Base-by-base conservation (phyloP, 257 asterid genomes). In the Ballota nigra region DNA sequence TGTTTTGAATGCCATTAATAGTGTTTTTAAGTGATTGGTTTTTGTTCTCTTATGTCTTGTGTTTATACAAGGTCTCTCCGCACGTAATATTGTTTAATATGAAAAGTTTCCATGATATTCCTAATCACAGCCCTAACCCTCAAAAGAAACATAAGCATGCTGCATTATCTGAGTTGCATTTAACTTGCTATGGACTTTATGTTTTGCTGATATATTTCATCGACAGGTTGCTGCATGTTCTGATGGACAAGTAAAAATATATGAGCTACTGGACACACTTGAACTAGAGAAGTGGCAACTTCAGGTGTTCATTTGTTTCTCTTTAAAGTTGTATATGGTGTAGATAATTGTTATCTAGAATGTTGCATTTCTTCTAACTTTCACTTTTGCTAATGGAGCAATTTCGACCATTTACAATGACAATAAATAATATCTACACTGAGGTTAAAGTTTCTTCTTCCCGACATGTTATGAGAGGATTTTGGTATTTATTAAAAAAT, bases 221-320 rank as follows among this genome's bases (percentile, higher is more conserved):
- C 62, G 62, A 70, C 83, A 94, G 97, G 97, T 88, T 73, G 85
- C 90, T 80, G 97, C 95, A 53, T 94, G 77, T 80, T 86, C 97
- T 24, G 94, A 91, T 63, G 98, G 98, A 31, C 90, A 85, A 47
- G 86, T 88, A 72, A 86, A 86, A 84, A 76, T 94, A 70, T 89
- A 81, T 75, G 96, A 88, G 85, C 95, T 89, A 36, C 87, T 77
- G 38, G 96, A 89, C 81, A 87, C 88, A n/a, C 89, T 94, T 66
- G 96, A 85, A 66, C 77, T 94, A 85, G 92, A 77, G 80, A 89
- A 82, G 65, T 94, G 98, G 97, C 98, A 94, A 76, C 95, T 94
- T 81, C 98, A 94, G 98, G 98, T 91, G 72, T 80, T 76, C 41
- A 23, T 66, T 69, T 75, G 73, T 60, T 66, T 51, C 71, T 52